Percentiles rank a stretch among this genome's conserved stretches.
Evolutionary conservation across 805 yeast species (phyloP).

Genomic region (Starmerella asiatica): DNA sequence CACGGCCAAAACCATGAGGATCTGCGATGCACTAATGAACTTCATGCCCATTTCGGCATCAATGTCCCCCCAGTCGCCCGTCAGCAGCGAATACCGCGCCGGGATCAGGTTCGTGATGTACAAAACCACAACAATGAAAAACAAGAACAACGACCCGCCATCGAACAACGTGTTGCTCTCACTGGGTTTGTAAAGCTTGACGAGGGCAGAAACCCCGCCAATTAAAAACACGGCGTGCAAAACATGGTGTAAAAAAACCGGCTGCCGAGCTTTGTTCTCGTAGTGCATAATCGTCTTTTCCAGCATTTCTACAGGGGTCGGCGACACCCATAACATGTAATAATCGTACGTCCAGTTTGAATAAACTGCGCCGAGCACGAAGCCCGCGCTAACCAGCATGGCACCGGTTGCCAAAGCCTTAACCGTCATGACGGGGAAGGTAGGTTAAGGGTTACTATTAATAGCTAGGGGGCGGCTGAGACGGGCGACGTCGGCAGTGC

Average conservation of each 20-base stretch:
- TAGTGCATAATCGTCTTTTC: conserved; percentile 59
- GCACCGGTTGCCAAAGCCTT: conserved; percentile 23
- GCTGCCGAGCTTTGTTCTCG: conserved; percentile 54
- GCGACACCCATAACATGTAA: conserved; percentile 53
- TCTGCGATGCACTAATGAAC: conserved; percentile 80
- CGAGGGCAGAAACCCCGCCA: conserved; percentile 59
- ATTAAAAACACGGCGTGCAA: conserved; percentile 48
- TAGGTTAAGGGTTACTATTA: too few species aligned
- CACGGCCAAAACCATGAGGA: conserved; percentile 56
- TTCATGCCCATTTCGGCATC: conserved; percentile 72
- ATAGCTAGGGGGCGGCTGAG: too few species aligned
- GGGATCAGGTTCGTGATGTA: conserved; percentile 76
- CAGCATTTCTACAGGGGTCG: conserved; percentile 40
- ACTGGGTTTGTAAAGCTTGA: conserved; percentile 75
- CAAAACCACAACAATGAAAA: conserved; percentile 58
- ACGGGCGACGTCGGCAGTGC: too few species aligned
- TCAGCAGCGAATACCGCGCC: conserved; percentile 55
- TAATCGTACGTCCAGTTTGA: conserved; percentile 74
- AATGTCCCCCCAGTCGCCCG: conserved; percentile 89
- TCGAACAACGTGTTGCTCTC: conserved; percentile 80
- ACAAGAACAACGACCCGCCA: conserved; percentile 69
- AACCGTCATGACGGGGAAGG: conserved; percentile 21
- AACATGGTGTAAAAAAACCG: conserved; percentile 43
- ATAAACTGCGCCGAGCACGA: conserved; percentile 65
- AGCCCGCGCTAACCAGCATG: conserved; percentile 40